Base-by-base conservation (phyloP, 768 basidiomycete genomes). In the Udeniomyces megalosporus region DNA sequence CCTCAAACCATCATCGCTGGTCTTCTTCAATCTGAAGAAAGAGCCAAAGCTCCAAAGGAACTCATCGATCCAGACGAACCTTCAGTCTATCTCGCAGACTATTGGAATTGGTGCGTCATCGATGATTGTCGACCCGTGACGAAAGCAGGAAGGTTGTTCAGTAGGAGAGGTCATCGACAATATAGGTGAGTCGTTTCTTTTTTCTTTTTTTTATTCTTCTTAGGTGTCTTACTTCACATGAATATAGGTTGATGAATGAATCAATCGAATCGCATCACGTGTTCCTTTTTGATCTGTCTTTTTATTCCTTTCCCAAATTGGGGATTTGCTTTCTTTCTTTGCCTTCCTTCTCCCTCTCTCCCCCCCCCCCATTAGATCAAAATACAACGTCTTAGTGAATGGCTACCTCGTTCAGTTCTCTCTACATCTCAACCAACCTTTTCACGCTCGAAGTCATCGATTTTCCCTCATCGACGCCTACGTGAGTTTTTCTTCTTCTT, bases 71-170 rank as follows among this genome's bases (percentile, higher is more conserved):
- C 67, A 17, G 80, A 81, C 26, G 76, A 77, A 11, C 77, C 80
- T 8, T 74, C 81, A 45, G 79, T 82, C 3, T 42, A 20, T 29
- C 24, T 45, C 31, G 63, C 55, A 34, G 58, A 38, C 26, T 32
- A 65, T 14, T 62, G 86, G 77, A 86, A 86, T 68, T 90, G 88
- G 90, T 96, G 93, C 70, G 77, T 84, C 2, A 71, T 92, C 65
- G 80, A 85, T 42, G 82, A 81, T 0, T 96, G 93, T 69, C 80
- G 81, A 63, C 78, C 87, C 5, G 81, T 92, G 51, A 71, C 83
- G 45, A 83, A 83, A 69, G 77, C 81, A 8, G 88, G 89, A 0
- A 82, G 83, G 53, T 71, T 88, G 45, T 91, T 81, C 67, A 79
- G 82, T 70, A 80, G 84, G 68, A 78, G 80, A 66, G 86, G 86